phyloP scores from a whole-genome alignment of 805 yeast genomes.

The Pichia californica region DNA sequence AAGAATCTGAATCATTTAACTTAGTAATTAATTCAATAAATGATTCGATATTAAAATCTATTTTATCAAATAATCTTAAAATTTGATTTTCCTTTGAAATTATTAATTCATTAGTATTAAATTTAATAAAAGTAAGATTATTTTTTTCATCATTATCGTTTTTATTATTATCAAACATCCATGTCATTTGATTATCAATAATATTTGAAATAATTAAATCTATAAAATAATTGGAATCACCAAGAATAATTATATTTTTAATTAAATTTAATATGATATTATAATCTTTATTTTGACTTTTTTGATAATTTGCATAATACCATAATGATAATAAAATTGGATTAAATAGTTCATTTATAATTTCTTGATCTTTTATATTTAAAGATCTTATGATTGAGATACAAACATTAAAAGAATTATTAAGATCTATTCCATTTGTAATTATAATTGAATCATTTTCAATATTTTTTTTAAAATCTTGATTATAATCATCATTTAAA shows the following conservation, averaged over 20 bases:
- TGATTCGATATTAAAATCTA: slow-evolving; percentile 38
- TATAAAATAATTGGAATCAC: slow-evolving; percentile 14
- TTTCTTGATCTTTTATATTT: slow-evolving; percentile 28
- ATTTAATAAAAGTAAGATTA: slow-evolving; percentile 23
- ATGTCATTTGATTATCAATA: slow-evolving; percentile 27
- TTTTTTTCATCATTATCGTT: slow-evolving; percentile 27
- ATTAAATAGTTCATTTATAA: slow-evolving; percentile 29
- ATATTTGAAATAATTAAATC: slow-evolving; percentile 14
- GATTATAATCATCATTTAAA: background rate
- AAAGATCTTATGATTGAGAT: slow-evolving; percentile 46
- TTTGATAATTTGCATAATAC: slow-evolving; percentile 38
- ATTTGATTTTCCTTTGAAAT: slow-evolving; percentile 2
- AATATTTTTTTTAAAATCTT: too few relatives aligned
- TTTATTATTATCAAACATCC: slow-evolving; percentile 39
- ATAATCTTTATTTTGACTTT: slow-evolving; percentile 25
- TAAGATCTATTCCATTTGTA: slow-evolving; percentile 43
- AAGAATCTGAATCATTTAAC: slow-evolving; percentile 44
- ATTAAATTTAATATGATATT: slow-evolving; percentile 34
- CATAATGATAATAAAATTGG: slow-evolving; percentile 32
- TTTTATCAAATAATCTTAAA: slow-evolving; percentile 31
- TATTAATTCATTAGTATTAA: slow-evolving; percentile 8
- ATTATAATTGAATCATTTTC: slow-evolving; percentile 18
- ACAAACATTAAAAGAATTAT: slow-evolving; percentile 60
- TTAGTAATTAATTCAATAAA: slow-evolving; percentile 15
- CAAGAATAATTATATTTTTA: slow-evolving; percentile 25